Base-by-base conservation (phyloP, 140 eudicot species). In the Cichorium intybus region DNA sequence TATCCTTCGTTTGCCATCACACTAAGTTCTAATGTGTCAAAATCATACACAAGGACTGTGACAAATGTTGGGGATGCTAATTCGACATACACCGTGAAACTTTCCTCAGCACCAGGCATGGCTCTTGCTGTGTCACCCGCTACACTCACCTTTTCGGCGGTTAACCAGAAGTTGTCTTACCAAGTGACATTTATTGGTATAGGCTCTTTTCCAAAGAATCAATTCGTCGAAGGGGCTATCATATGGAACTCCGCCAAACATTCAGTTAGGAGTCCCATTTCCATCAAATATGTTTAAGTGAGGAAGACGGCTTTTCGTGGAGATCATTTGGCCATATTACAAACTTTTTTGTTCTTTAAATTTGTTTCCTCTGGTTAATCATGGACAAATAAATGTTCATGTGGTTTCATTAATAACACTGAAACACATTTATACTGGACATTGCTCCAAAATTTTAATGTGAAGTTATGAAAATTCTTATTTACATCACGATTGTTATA, bases 1-100 rank as follows among this genome's bases (percentile, higher is more conserved):
- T 77, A 86, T 50, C 90, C 90, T 21, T 63, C 89, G 0, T 70
- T 86, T 12, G 31, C 90, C 6, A 59, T 86, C 17, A 6, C 73
- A 2, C n/a, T 83, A 0, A 73, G 82, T 45, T 41, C 65, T 18
- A 61, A 43, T 41, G 70, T 24, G 10, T 24, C 73, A 14, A 69
- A 50, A 46, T 62, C 79, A 2, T 81, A 66, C 56, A 75, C 77
- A 10, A 77, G 95, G 54, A 77, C 72, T 6, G 60, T 81, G 61
- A 81, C 75, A 3, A 81, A 81, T 26, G 83, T 81, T 43, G 86
- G 86, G 10, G 80, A 57, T 47, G 80, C 77, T 57, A 73, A 48
- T 67, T 73, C 80, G 9, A 55, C 64, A 1, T 77, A 81, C 43
- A 26, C 4, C 1, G 64, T 69, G 18, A 16, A 43, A 16, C 18